Base-by-base conservation (phyloP, 78 protist genomes). In the Dictyostelium intermedium region DNA sequence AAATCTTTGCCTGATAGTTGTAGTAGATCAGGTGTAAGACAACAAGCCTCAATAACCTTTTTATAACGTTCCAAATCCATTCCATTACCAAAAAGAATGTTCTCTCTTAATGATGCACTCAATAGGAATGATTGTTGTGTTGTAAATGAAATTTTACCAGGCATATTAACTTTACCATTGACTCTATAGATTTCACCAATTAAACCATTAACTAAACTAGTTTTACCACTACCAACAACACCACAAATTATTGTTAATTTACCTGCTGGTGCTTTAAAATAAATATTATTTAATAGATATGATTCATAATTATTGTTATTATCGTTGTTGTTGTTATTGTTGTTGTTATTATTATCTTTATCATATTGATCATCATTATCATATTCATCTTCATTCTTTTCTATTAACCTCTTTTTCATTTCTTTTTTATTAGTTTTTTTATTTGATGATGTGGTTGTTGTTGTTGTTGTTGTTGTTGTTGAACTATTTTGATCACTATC, bases 61-160 rank as follows among this genome's bases (percentile, higher is more conserved):
- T 20, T 8, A 78, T 97, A 98, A n/a, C 91, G 13, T 23, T 63
- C 95, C 8, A 6, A 66, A 34, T 98, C 97, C 70, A 25, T 96
- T 16, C 78, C 34, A 10, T n/a, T 32, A 32, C 99, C 99, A 91
- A 99, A 99, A 27, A 98, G 92, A 20, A 99, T 98, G 77, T 99
- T 99, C 45, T 97, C 98, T 8, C 97, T 53, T 11, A 99, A 34
- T 3, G 99, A 96, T 16, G 87, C 91, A 89, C 96, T 97, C 14
- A 35, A n/a, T 34, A 99, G 95, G 97, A 98, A 99, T 35, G 99
- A 95, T 81, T 91, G 95, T 84, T 99, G 99, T 27, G 98, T 25
- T 3, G 82, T 84, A 20, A 45, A 92, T 35, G 83, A 79, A 16
- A 92, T 39, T 7, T 43, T 47, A 9, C 50, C 20, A 16, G 89